These are phyloP conservation scores for Laguncularia racemosa DNA, from an alignment of 345 rosid species.

Conservation along the genomic window DNA sequence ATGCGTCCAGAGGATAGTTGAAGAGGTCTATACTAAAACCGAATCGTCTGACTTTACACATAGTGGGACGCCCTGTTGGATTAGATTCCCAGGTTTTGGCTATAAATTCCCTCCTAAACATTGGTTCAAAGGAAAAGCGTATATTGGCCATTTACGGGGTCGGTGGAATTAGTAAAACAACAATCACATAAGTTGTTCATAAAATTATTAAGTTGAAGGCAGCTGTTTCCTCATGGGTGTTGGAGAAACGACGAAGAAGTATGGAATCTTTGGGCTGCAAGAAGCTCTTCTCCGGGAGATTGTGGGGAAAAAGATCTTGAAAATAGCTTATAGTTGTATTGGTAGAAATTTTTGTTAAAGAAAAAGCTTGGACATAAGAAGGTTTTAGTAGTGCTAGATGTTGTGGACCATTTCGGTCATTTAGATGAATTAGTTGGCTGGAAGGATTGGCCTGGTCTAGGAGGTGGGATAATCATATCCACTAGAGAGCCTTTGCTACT, in stretches of 20 bases:
- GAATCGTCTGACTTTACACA: background rate
- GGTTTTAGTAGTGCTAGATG: slow-evolving; percentile 17
- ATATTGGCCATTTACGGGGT: slow-evolving; percentile 12
- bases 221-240: slow-evolving; percentile 26
- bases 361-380: slow-evolving; percentile 3
- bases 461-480: slow-evolving; percentile 15
- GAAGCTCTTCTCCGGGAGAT: slow-evolving; percentile 11
- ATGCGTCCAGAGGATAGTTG: slow-evolving; percentile 1
- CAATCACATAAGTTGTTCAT: slow-evolving; percentile 23
- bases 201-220: slow-evolving; percentile 22
- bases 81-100: slow-evolving; percentile 4
- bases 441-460: slow-evolving; percentile 14
- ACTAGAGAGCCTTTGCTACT: slow-evolving; percentile 9
- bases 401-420: slow-evolving; percentile 11
- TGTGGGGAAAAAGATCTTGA: background rate
- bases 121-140: background rate
- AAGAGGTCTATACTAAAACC: background rate
- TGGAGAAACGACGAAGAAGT: slow-evolving; percentile 12
- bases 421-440: slow-evolving; percentile 1
- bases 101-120: background rate
- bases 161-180: slow-evolving; percentile 13
- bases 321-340: background rate
- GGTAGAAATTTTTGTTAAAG: background rate
- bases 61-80: slow-evolving; percentile 10
- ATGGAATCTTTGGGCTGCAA: slow-evolving; percentile 3